Base-by-base conservation (phyloP, 129 eudicot species). In the Kitagawia praeruptora region DNA sequence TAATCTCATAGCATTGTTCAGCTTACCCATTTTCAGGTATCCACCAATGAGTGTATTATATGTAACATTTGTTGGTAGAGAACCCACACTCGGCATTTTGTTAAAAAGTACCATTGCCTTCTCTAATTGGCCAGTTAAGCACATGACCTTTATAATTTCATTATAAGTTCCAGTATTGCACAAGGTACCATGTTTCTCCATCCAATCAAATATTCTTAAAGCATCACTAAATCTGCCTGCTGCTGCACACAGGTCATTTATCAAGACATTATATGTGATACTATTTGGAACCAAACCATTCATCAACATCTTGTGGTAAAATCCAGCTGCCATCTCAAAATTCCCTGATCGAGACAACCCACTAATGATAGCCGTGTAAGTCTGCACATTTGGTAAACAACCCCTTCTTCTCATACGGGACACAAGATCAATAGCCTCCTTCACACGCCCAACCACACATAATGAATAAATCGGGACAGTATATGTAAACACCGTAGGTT, bases 301-400 rank as follows among this genome's bases (percentile, higher is more conserved):
- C 81, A 69, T 91, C 81, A 88, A 78, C 97, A 93, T 91, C 88
- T 86, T 89, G 83, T 89, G 92, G 86, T 86, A 93, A 76, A 89
- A 88, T 40, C 98, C 98, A 54, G 83, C 12, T 63, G 98, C 95
- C 73, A 93, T 79, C 78, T 89, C 86, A 45, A 83, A 75, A 53
- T 83, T 84, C 63, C 87, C 78, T 0, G 90, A 75, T 75, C 83
- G 85, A 39, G 91, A 88, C 88, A 88, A 73, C 56, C 98, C 98
- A 82, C 97, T 88, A 31, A 93, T 93, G 48, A 93, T 85, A 82
- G 96, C 90, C 0, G 98, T 85, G 78, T 93, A 91, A 58, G 89
- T 87, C 72, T 89, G 96, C 79, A 87, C 91, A 88, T 93, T 93
- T 48, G 93, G 97, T 28, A 70, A 42, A 44, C 84, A 84, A 8